Percentiles rank a stretch among this genome's conserved stretches.
phyloP scores from a whole-genome alignment of 352 stramenopile genomes.

The Globisporangium cylindrosporum region DNA sequence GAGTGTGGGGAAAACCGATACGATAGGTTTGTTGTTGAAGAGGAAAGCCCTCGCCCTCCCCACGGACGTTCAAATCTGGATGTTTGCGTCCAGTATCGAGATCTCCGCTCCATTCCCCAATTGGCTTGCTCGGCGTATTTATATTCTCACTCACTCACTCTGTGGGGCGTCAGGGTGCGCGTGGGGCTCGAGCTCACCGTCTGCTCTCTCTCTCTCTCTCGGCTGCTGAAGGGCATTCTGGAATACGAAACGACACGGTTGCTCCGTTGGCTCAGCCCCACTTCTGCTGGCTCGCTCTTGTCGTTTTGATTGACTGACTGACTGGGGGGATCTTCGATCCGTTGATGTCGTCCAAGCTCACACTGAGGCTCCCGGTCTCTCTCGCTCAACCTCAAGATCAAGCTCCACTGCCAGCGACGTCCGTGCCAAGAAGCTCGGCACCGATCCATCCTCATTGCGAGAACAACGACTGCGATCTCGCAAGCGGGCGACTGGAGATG shows the following conservation, averaged over 20 bases:
- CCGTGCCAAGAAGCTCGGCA: not conserved
- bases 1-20: not conserved
- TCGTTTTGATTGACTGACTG: not conserved
- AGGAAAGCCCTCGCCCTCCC: not conserved
- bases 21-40: not conserved
- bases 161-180: too few species aligned
- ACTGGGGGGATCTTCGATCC: not conserved
- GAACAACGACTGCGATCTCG: constrained; percentile 5
- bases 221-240: not conserved
- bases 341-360: constrained; percentile 14
- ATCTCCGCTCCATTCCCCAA: not conserved
- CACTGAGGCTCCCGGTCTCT: constrained; percentile 1
- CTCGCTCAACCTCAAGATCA: not conserved
- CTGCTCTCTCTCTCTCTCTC: not conserved
- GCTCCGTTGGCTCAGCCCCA: not conserved
- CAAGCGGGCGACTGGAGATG: not conserved
- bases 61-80: not conserved
- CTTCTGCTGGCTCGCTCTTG: not conserved
- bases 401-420: not conserved
- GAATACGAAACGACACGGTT: constrained; percentile 2
- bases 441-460: not conserved
- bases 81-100: not conserved
- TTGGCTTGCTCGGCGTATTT: not conserved
- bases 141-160: not conserved
- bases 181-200: not conserved